Evolutionary conservation across 441 rosid species (phyloP).

Genomic region (Populus trichocarpa): DNA sequence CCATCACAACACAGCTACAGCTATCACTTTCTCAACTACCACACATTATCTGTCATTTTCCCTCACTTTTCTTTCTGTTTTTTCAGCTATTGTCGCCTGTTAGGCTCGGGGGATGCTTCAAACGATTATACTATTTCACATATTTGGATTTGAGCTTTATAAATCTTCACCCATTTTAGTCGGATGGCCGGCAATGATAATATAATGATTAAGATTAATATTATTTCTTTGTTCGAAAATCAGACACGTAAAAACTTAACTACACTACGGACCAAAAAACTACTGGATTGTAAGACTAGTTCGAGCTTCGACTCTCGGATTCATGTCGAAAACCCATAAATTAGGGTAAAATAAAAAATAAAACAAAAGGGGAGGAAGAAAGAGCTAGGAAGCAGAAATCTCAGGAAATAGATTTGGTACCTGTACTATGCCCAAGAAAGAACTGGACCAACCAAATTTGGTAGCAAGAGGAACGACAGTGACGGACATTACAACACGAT

Average conservation of each 20-base stretch:
- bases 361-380: too few relatives aligned
- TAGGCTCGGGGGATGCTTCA: too few relatives aligned
- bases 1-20: neutral
- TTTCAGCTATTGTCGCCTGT: neutral
- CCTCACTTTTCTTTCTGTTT: too few relatives aligned
- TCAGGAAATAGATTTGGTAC: slow-evolving; percentile 30
- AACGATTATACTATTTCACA: too few relatives aligned
- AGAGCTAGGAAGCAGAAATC: too few relatives aligned
- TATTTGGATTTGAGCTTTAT: too few relatives aligned
- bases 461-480: slow-evolving; percentile 89
- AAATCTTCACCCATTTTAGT: too few relatives aligned
- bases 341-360: neutral
- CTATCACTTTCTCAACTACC: neutral
- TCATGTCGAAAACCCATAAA: neutral
- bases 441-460: slow-evolving; percentile 76
- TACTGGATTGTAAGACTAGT: neutral
- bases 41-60: neutral
- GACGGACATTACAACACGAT: slow-evolving; percentile 92
- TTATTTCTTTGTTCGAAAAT: too few relatives aligned
- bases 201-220: too few relatives aligned
- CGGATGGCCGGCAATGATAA: too few relatives aligned
- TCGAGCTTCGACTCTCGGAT: neutral
- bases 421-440: slow-evolving; percentile 93
- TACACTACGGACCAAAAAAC: neutral
- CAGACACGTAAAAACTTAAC: too few relatives aligned